Base-by-base conservation (phyloP, 2,329 filamentous ascomycete genomes). In the Exophiala oligosperma region DNA sequence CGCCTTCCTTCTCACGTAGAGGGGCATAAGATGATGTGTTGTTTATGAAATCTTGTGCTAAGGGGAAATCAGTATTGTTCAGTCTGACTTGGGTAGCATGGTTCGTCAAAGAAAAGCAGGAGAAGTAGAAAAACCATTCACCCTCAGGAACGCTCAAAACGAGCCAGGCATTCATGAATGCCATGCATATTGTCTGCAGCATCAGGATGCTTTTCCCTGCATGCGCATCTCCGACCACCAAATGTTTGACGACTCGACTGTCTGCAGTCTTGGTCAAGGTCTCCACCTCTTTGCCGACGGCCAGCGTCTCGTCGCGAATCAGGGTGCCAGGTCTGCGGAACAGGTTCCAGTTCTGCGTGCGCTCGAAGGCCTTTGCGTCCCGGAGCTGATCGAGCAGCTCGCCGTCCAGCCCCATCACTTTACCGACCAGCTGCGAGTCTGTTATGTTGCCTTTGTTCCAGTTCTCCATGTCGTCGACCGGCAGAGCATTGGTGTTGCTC, bases 61-160 rank as follows among this genome's bases (percentile, higher is more conserved):
- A 26, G 23, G 26, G 54, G 28, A 26, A 51, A 17, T 17, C 17
- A 17, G 17, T 17, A 17, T 17, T 17, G 17, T 17, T 17, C 17
- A 17, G 17, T 17, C 17, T 17, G 17, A 17, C 17, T 17, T 17
- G 17, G 17, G 17, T 17, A 17, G 17, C 17, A 17, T 17, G 17
- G 17, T 40, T 51, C 3, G 24, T 41, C 14, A 37, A 26, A 4
- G 3, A 7, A 9, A 2, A 11, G 11, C 32, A 35, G 32, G 11
- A 6, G 11, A 9, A 2, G 17, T 35, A 17, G n/a, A 4, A 8
- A 43, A 43, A 11, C 17, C 17, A 69, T 81, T 68, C 79, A 95
- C 92, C 89, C 77, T 99, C 92, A 38, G 94, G 92, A 52, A 97
- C 82, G 69, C 90, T 88, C 58, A 99, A 81, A 48, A 97, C 92